phyloP scores from a whole-genome alignment of 768 basidiomycete species.

The Russula abietina region DNA sequence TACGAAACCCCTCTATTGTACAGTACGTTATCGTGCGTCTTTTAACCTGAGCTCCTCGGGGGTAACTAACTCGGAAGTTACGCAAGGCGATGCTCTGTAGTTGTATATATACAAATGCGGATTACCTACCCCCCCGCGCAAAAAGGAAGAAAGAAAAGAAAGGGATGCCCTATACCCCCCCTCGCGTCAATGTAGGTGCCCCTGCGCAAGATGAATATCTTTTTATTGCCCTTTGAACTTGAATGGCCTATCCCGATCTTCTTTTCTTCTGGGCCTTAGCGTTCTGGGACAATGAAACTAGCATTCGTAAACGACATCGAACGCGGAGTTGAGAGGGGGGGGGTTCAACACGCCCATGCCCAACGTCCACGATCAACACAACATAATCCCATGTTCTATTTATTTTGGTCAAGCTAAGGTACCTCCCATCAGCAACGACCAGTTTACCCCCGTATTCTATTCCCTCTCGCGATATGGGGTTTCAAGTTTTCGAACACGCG shows the following conservation, averaged over 20 bases:
- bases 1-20: background rate
- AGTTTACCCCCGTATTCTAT: too few species aligned
- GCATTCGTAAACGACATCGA: background rate
- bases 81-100: background rate
- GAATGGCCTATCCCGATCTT: too few species aligned
- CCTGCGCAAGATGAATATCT: too few species aligned
- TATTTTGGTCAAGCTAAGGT: background rate
- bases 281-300: background rate
- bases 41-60: background rate
- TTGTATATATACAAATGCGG: background rate
- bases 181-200: background rate
- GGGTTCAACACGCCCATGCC: too few species aligned
- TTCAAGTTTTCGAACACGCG: too few species aligned
- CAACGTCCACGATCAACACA: too few species aligned
- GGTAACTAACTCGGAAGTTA: background rate
- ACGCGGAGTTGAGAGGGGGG: background rate
- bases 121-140: background rate
- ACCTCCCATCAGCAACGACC: too few species aligned
- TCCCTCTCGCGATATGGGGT: too few species aligned
- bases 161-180: background rate
- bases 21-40: background rate
- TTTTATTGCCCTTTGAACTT: too few species aligned
- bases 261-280: background rate
- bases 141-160: background rate
- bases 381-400: background rate